These are phyloP conservation scores for Penicillium taxi DNA, from an alignment of 495 filamentous ascomycete species.

Conservation along the genomic window DNA sequence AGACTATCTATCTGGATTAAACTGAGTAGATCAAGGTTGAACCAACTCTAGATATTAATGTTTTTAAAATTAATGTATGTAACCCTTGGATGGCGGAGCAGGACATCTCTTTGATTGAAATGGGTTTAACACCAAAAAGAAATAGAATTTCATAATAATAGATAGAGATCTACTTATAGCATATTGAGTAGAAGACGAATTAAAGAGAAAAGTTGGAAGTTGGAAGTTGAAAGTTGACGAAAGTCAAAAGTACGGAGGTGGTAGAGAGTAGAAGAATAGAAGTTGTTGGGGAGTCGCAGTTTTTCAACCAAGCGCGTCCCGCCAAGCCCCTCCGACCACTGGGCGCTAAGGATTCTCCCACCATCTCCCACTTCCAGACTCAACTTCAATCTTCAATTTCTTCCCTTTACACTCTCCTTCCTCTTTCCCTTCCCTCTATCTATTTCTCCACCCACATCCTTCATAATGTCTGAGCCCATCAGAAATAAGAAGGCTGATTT, in stretches of 20 bases:
- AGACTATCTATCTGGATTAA: too few species aligned
- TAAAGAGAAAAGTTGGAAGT: neutral
- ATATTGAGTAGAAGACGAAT: neutral
- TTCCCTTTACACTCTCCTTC: slow-evolving; percentile 24
- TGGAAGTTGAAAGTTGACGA: neutral
- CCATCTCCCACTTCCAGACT: slow-evolving; percentile 37
- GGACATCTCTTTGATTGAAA: too few species aligned
- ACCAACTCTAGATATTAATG: too few species aligned
- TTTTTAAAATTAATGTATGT: too few species aligned
- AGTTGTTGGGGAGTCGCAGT: slow-evolving; percentile 30
- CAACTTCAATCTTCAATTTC: slow-evolving; percentile 32
- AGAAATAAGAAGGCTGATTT: slow-evolving; percentile 82
- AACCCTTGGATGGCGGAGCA: too few species aligned
- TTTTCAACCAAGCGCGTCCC: slow-evolving; percentile 38
- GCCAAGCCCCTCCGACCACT: slow-evolving; percentile 43
- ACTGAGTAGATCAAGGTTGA: too few species aligned
- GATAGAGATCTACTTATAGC: neutral
- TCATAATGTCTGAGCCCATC: slow-evolving; percentile 81
- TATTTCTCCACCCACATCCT: slow-evolving; percentile 5
- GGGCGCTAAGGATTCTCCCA: slow-evolving; percentile 45
- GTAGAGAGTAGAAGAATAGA: slow-evolving; percentile 4
- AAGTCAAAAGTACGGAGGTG: neutral
- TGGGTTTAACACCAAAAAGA: too few species aligned
- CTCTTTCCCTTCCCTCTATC: slow-evolving; percentile 14
- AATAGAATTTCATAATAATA: neutral